Evolutionary conservation across 1,284 basidiomycete genomes (phyloP).

Genomic region (Stygiomarasmius scandens): DNA sequence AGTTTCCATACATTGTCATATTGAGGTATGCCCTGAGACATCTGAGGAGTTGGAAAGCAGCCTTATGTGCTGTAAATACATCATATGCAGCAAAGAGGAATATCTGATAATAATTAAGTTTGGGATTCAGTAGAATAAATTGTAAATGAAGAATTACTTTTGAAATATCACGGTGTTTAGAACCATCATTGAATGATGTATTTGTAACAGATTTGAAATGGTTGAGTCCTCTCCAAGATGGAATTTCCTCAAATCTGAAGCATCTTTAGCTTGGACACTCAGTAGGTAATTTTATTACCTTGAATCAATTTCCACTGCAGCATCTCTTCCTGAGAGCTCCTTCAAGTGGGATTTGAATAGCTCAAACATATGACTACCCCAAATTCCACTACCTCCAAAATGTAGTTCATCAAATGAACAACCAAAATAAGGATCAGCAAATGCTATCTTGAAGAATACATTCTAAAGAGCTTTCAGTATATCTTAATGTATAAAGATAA

Average conservation of each 20-base stretch:
- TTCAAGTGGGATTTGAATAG: slow-evolving; percentile 23
- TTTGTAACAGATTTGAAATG: slow-evolving; percentile 35
- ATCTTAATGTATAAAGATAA: not conserved
- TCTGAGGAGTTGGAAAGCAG: slow-evolving; percentile 5
- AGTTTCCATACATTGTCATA: slow-evolving; percentile 2
- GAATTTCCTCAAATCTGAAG: slow-evolving; percentile 28
- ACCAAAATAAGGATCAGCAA: slow-evolving; percentile 32
- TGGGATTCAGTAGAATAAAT: not conserved
- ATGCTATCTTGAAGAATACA: slow-evolving; percentile 33
- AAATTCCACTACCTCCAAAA: slow-evolving; percentile 34
- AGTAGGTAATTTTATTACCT: not conserved
- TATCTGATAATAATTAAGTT: not conserved
- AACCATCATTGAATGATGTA: slow-evolving; percentile 36
- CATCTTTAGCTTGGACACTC: not conserved
- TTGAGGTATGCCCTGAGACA: slow-evolving; percentile 3
- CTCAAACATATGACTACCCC: slow-evolving; percentile 30
- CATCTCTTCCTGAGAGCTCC: not conserved
- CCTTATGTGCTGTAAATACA: not conserved
- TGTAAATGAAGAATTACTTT: slow-evolving; percentile 9
- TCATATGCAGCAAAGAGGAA: slow-evolving; percentile 3
- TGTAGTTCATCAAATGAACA: slow-evolving; percentile 42
- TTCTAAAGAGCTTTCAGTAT: slow-evolving; percentile 27
- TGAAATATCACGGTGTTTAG: not conserved
- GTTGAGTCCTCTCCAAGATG: slow-evolving; percentile 35
- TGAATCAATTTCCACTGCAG: not conserved